Percentiles rank a stretch among this genome's conserved stretches.
These are phyloP conservation scores for Sphaerulina populicola DNA, from an alignment of 2,329 filamentous ascomycete species.

Conservation along the genomic window DNA sequence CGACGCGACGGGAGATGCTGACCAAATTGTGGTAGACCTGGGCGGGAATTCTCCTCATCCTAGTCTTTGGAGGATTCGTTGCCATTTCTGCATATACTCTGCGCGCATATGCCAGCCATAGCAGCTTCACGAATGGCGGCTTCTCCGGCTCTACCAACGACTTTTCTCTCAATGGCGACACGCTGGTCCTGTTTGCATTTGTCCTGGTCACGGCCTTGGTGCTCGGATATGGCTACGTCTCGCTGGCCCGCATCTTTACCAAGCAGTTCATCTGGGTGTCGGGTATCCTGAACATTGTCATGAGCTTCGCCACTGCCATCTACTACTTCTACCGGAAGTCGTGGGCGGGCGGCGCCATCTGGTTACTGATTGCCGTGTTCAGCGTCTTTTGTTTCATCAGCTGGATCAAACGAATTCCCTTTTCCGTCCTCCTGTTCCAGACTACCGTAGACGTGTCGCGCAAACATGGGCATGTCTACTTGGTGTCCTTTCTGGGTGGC, in stretches of 20 bases:
- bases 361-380: constrained; percentile 73
- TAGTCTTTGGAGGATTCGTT: constrained; percentile 63
- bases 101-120: constrained; percentile 60
- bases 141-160: constrained; percentile 63
- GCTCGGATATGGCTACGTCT: constrained; percentile 69
- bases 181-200: constrained; percentile 75
- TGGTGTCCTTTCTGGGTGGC: constrained; percentile 77
- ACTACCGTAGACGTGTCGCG: constrained; percentile 79
- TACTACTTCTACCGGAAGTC: constrained; percentile 73
- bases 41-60: constrained; percentile 72
- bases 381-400: constrained; percentile 73
- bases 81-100: constrained; percentile 69
- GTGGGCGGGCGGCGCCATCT: constrained; percentile 79
- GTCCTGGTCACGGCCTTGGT: constrained; percentile 64
- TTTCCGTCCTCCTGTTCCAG: constrained; percentile 81
- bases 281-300: constrained; percentile 76
- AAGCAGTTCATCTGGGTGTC: constrained; percentile 91
- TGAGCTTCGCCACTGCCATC: constrained; percentile 75
- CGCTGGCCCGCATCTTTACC: constrained; percentile 45
- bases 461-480: constrained; percentile 73
- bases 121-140: constrained; percentile 52
- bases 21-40: constrained; percentile 45
- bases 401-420: constrained; percentile 86
- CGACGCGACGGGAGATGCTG: constrained; percentile 1
- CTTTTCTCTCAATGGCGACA: constrained; percentile 71